Percentiles rank a stretch among this genome's conserved stretches.
Evolutionary conservation across 129 eudicot genomes (phyloP).

Genomic region (Saussurea involucrata): DNA sequence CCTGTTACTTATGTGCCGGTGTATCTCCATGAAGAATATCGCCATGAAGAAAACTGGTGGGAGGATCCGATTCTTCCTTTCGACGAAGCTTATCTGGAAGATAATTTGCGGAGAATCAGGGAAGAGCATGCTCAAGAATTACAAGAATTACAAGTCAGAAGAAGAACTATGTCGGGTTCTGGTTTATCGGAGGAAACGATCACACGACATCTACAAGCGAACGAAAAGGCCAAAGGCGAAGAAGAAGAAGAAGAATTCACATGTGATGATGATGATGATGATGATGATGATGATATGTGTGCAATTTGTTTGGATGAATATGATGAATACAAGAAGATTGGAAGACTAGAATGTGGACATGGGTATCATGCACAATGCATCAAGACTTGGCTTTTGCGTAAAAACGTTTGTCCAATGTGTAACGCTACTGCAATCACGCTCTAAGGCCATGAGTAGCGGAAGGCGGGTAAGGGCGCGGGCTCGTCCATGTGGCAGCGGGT

Average conservation of each 20-base stretch:
- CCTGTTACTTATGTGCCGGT: too few species aligned
- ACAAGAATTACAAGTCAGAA: too few species aligned
- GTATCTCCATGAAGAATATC: too few species aligned
- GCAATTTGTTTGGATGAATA: background rate
- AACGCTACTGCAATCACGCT: background rate
- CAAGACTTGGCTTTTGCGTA: background rate
- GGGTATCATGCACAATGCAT: background rate
- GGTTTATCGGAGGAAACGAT: background rate
- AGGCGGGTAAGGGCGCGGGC: too few species aligned
- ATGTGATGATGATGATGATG: too few species aligned
- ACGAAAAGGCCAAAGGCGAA: background rate
- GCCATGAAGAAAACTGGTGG: too few species aligned
- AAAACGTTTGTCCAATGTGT: background rate
- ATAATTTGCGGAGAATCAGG: too few species aligned
- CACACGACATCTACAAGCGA: background rate
- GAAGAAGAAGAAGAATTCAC: background rate
- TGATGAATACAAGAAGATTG: background rate
- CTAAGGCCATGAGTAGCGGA: too few species aligned
- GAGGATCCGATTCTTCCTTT: too few species aligned
- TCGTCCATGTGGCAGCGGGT: too few species aligned
- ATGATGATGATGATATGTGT: background rate
- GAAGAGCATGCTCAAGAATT: too few species aligned
- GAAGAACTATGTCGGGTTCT: background rate
- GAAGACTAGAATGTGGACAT: background rate
- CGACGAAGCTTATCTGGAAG: too few species aligned